A percentile compares a stretch with the other conserved stretches of the same genome.
Conservation (phyloP, 129 eudicot genomes). For the Daucus carota region DNA sequence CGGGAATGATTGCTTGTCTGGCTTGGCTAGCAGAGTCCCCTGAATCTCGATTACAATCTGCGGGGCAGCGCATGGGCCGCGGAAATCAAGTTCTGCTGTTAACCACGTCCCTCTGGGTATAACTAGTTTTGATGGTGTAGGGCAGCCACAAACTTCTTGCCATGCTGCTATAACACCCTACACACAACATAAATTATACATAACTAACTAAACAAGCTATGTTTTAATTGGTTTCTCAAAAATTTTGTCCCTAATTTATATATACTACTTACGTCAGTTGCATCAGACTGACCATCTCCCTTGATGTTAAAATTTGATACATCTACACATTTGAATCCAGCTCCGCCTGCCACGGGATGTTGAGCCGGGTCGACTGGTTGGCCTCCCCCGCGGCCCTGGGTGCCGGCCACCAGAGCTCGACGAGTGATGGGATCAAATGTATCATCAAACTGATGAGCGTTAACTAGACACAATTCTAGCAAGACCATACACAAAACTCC, state of each 20-base stretch:
- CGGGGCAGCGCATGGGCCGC: slow-evolving; percentile 37
- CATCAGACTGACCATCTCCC: slow-evolving; percentile 25
- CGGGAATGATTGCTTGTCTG: slow-evolving; percentile 16
- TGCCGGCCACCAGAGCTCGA: background rate
- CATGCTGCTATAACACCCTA: slow-evolving; percentile 31
- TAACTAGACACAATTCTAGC: background rate
- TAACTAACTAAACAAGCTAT: too few species aligned
- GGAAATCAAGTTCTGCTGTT: slow-evolving; percentile 25
- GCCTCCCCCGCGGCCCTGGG: background rate
- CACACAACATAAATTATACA: too few species aligned
- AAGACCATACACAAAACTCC: background rate
- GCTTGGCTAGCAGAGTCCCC: slow-evolving; percentile 26
- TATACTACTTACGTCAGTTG: slow-evolving; percentile 16
- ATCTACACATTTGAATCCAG: slow-evolving; percentile 17
- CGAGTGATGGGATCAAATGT: background rate
- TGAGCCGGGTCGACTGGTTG: background rate
- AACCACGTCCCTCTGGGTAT: slow-evolving; percentile 34
- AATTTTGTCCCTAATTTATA: too few species aligned
- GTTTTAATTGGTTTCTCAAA: too few species aligned
- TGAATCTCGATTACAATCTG: slow-evolving; percentile 32
- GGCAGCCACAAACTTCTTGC: slow-evolving; percentile 35
- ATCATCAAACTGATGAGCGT: background rate
- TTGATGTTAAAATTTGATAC: slow-evolving; percentile 29
- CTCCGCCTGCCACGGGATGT: background rate
- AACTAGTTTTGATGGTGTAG: slow-evolving; percentile 23